These are phyloP conservation scores for Brassica incana DNA, from an alignment of 345 rosid species.

Conservation along the genomic window DNA sequence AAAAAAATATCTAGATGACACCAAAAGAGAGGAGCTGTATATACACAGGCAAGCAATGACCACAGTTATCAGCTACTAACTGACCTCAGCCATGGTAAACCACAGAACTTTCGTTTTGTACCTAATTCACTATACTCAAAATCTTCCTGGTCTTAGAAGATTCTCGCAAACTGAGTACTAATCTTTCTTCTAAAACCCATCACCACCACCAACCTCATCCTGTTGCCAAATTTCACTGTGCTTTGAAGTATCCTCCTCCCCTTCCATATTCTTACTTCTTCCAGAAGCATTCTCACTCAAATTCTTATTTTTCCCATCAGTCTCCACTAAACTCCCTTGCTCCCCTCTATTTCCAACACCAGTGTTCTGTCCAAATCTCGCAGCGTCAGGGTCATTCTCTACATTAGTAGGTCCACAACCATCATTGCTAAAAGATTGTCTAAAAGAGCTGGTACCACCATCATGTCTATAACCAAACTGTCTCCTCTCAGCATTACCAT, in stretches of 20 bases:
- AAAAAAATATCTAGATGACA: background rate
- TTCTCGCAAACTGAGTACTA: conserved; percentile 37
- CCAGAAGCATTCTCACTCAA: conserved; percentile 56
- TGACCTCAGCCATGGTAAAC: background rate
- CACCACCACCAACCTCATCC: conserved; percentile 55
- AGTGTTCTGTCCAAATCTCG: conserved; percentile 53
- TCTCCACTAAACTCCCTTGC: conserved; percentile 57
- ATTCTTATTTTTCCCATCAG: conserved; percentile 57
- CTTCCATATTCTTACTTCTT: conserved; percentile 55
- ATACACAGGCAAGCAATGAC: conserved; percentile 11
- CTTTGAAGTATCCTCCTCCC: conserved; percentile 57
- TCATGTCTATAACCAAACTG: conserved; percentile 65
- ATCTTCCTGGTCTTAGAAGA: conserved; percentile 25
- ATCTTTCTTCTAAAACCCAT: conserved; percentile 64
- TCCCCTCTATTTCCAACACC: conserved; percentile 49
- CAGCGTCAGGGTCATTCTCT: conserved; percentile 57
- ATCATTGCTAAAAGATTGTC: conserved; percentile 53
- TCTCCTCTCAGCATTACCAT: conserved; percentile 64
- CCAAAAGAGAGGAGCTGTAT: background rate
- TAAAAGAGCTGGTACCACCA: conserved; percentile 62
- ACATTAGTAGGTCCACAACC: conserved; percentile 47
- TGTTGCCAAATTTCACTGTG: conserved; percentile 52
- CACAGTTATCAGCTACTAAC: conserved; percentile 11
- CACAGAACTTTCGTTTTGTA: conserved; percentile 6
- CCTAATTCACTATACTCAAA: conserved; percentile 11